Evolutionary conservation across 345 rosid genomes (phyloP), one percentile per base, ranked within the genome.

Genomic region (Euclidium syriacum): DNA sequence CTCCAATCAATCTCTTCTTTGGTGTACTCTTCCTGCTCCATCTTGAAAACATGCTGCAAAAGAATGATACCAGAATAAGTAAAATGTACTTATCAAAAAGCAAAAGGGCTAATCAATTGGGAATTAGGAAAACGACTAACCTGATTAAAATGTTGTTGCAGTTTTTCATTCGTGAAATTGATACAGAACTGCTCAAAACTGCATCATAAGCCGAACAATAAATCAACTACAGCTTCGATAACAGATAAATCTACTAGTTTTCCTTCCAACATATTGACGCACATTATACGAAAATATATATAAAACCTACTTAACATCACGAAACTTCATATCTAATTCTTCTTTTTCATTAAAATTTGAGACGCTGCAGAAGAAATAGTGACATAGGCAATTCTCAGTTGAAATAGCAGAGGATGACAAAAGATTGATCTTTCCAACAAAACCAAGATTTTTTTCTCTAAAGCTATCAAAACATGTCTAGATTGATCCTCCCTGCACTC

Each of bases 101-200:
- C 18, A 11, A 42, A 40, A 23, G 32, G 49, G 46, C 36, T 32
- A 40, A 64, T 41, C 16, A 12, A 48, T 27, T 46, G 49, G 36
- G 16, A 12, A 16, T 70, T 26, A 49, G 5, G 52, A 43, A 39
- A 34, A 17, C 7, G 15, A 48, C 54, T 15, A 46, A 85, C 97
- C 97, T 87, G 87, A 73, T 90, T 90, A 77, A 90, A 90, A 79
- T 90, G 97, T 52, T 90, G 97, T 66, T 90, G 97, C 67, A 90
- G 79, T 44, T 90, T 90, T 77, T 90, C 97, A 74, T 90, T 90
- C 4, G 95, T 87, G 67, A 90, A 87, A 71, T 90, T 90, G 83
- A 90, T 90, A 70, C 97, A 90, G 65, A 90, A 87, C 77, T 90
- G 95, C 84, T 90, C 97, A 73, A 90, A 90, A 76, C 97, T 87